Evolutionary conservation across 106 monocot genomes (phyloP), one percentile per base, ranked within the genome.

Genomic region (Cymbidium sinense): DNA sequence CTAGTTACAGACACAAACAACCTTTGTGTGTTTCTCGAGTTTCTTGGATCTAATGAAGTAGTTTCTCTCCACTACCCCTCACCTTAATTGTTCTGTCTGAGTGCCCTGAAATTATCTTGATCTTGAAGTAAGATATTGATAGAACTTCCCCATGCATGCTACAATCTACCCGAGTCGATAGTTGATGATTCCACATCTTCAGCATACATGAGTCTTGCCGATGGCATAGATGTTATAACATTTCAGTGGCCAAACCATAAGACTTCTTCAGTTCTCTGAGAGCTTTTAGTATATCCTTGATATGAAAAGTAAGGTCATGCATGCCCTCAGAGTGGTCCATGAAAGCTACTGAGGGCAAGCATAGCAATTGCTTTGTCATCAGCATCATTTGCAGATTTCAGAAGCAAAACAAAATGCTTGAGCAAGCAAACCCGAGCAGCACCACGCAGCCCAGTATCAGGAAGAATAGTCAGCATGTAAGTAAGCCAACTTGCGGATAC

Each of bases 21-120:
- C 88, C 62, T 85, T 88, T 41, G 88, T 75, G 72, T 88, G 88
- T n/a, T 28, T 88, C 88, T 23, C 61, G 82, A 50, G 65, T 43
- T 80, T 85, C 88, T 50, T 88, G 82, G 58, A 85, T 70, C 5
- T 52, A 77, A 30, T 85, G 79, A 78, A 88, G 88, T 58, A 85
- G 70, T 34, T 67, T 80, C 11, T 85, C 83, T 18, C 71, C 58
- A 12, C 85, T 80, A n/a, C 78, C 72, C 88, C 88, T 82, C 18
- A 88, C 89, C 89, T 89, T 89, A 21, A 89, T 79, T 4, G 82
- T 82, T 70, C 89, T 86, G 79, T 89, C 86, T 43, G 79, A 79
- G 64, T 89, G 89, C 3, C 86, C 89, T 47, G 89, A 89, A 43
- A 83, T 76, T 58, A 89, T 86, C 35, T 43, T 82, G 27, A 80